Evolutionary conservation across 345 rosid genomes (phyloP).

Genomic region (Carallia pectinifolia): DNA sequence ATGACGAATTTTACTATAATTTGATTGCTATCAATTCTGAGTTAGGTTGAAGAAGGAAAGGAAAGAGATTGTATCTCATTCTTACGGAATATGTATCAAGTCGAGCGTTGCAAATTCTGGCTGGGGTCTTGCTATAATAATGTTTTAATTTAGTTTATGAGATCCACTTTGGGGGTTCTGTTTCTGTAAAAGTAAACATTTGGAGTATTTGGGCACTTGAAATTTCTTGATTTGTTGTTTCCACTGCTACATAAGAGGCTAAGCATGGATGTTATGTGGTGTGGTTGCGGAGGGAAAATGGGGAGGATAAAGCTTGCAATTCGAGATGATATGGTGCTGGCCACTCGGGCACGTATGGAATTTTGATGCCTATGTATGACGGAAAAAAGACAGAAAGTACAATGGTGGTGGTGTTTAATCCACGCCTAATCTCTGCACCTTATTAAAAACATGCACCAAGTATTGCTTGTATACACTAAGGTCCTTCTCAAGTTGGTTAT

Average conservation of each 20-base stretch:
- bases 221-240: conserved; percentile 4
- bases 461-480: background rate
- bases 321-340: background rate
- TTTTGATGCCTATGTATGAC: background rate
- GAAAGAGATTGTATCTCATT: background rate
- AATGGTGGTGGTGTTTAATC: too few species aligned
- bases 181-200: background rate
- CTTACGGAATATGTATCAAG: background rate
- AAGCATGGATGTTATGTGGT: background rate
- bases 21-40: background rate
- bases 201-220: background rate
- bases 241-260: conserved; percentile 58
- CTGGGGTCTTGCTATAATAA: background rate
- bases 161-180: background rate
- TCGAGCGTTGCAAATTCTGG: background rate
- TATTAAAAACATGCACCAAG: too few species aligned
- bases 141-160: background rate
- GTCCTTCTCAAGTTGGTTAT: background rate
- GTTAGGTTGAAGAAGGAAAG: background rate
- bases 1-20: background rate
- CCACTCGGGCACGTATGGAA: background rate
- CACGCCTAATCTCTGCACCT: too few species aligned
- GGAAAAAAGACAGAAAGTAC: too few species aligned
- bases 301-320: background rate
- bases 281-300: background rate